phyloP scores from a whole-genome alignment of 139 green algal species.

The Pseudopediastrum boryanum region DNA sequence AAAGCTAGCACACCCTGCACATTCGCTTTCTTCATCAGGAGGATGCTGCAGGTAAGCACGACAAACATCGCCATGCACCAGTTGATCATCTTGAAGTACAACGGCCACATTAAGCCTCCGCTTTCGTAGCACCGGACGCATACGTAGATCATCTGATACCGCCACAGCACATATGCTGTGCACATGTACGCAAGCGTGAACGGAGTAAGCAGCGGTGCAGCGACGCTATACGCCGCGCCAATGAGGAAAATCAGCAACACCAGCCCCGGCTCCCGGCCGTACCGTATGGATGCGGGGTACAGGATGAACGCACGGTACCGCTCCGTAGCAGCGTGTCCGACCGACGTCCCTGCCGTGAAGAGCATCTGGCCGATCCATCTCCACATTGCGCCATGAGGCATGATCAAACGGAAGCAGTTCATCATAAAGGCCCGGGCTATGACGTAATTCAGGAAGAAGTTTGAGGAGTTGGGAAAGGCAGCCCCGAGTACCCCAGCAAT shows the following conservation, averaged over 20 bases:
- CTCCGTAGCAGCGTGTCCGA: slow-evolving; percentile 31
- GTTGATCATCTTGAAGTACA: slow-evolving; percentile 36
- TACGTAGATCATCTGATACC: slow-evolving; percentile 69
- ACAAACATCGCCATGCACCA: slow-evolving; percentile 52
- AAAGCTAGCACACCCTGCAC: slow-evolving; percentile 42
- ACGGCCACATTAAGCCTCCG: slow-evolving; percentile 42
- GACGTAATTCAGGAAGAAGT: slow-evolving; percentile 85
- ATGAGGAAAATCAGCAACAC: slow-evolving; percentile 51
- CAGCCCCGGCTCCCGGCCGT: slow-evolving; percentile 47
- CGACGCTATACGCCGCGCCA: slow-evolving; percentile 33
- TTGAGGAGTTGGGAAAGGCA: slow-evolving; percentile 70
- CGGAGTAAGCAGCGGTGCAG: slow-evolving; percentile 34
- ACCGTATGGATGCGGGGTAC: slow-evolving; percentile 40
- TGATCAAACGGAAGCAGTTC: slow-evolving; percentile 38
- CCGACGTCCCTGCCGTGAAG: slow-evolving; percentile 12
- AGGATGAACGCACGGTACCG: slow-evolving; percentile 36
- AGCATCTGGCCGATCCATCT: slow-evolving; percentile 41
- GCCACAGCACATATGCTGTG: slow-evolving; percentile 53
- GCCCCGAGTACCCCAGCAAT: slow-evolving; percentile 52
- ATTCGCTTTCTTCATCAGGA: slow-evolving; percentile 54
- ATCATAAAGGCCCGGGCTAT: slow-evolving; percentile 51
- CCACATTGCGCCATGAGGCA: slow-evolving; percentile 42
- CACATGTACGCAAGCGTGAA: slow-evolving; percentile 45
- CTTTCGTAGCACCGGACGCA: slow-evolving; percentile 51
- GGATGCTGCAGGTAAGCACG: slow-evolving; percentile 50